phyloP scores from a whole-genome alignment of 108 stramenopile genomes.

The Cylindrotheca fusiformis region DNA sequence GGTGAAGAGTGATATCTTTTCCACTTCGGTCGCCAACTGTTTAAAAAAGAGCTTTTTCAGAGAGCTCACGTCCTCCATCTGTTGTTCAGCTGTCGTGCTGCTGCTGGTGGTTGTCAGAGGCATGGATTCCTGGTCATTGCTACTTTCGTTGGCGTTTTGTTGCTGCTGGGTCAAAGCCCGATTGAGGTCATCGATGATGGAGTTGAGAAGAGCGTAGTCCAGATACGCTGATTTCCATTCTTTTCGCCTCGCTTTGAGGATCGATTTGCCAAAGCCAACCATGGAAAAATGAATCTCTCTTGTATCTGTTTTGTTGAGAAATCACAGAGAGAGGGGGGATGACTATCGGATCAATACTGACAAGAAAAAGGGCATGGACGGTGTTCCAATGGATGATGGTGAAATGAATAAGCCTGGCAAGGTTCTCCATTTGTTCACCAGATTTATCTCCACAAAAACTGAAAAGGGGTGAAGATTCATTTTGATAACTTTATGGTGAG shows the following conservation, averaged over 20 bases:
- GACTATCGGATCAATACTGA: no score
- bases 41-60: constrained; percentile 39
- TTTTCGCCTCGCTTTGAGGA: constrained; percentile 32
- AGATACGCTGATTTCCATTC: constrained; percentile 66
- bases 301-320: no score
- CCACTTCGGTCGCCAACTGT: constrained; percentile 53
- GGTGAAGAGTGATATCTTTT: constrained; percentile 69
- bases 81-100: background rate
- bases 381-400: no score
- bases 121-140: background rate
- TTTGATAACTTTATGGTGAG: no score
- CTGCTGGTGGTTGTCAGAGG: background rate
- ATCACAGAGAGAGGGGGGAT: no score
- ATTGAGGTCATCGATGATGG: constrained; percentile 33
- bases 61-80: background rate
- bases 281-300: no score
- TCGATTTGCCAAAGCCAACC: constrained; percentile 51
- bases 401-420: no score
- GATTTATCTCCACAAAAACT: no score
- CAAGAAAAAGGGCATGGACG: no score
- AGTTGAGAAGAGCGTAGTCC: constrained; percentile 55
- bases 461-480: no score
- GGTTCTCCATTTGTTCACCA: no score
- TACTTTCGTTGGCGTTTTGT: background rate
- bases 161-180: constrained; percentile 13